Percentiles rank a stretch among this genome's conserved stretches.
phyloP scores from a whole-genome alignment of 2,329 filamentous ascomycete species.

The Arthroderma sp. region DNA sequence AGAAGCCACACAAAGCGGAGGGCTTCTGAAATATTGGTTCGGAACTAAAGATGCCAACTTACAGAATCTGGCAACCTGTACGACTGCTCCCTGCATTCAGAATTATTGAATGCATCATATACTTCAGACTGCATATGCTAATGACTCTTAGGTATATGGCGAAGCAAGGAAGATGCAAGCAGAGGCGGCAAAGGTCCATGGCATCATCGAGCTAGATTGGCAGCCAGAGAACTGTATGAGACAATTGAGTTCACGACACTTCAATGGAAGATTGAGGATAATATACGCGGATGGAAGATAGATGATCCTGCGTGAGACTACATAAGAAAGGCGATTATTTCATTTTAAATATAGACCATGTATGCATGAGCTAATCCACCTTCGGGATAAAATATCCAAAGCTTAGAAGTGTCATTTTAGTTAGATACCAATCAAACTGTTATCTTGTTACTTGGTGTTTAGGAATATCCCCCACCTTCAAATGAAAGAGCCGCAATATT shows the following conservation, averaged over 20 bases:
- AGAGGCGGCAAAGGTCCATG: conserved; percentile 45
- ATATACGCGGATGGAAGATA: conserved; percentile 50
- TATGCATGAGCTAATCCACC: no score
- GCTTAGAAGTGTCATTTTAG: no score
- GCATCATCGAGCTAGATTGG: conserved; percentile 40
- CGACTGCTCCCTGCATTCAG: conserved; percentile 14
- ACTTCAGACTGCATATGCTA: neutral
- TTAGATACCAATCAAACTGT: no score
- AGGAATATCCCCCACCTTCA: no score
- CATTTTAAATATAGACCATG: no score
- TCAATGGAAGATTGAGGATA: conserved; percentile 53
- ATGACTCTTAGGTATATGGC: conserved; percentile 50
- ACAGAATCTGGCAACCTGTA: conserved; percentile 71
- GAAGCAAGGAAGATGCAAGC: conserved; percentile 47
- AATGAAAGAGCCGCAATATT: no score
- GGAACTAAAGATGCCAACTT: conserved; percentile 55
- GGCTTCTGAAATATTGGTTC: conserved; percentile 91
- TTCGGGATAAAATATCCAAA: no score
- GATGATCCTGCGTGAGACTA: conserved; percentile 19
- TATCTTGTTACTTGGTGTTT: no score
- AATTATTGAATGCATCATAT: neutral
- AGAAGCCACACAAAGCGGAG: conserved; percentile 66
- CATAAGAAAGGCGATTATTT: no score
- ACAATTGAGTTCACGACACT: conserved; percentile 55
- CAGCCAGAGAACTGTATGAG: conserved; percentile 39